Evolutionary conservation across 345 rosid species (phyloP), one percentile per base, ranked within the genome.

Genomic region (Brassica nigra): DNA sequence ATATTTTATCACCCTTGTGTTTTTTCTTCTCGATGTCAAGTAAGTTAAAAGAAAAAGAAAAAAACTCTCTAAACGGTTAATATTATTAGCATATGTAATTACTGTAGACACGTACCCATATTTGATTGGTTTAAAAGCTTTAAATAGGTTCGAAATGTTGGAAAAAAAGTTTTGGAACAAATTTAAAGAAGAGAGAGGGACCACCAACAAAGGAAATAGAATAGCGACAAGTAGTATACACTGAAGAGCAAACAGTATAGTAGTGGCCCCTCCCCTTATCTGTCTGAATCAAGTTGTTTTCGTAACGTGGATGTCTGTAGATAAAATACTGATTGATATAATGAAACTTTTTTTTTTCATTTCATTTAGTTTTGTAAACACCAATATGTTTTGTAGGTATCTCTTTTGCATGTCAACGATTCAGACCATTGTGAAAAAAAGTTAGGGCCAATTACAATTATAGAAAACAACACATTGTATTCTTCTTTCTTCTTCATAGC

Each of bases 351-450:
- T 8, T 8, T 23, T 28, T 58, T 20, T 47, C 2, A 15, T 52
- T 71, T 57, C 30, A 52, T 28, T 65, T 71, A 34, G 68, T 36
- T 70, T 9, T 36, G 8, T 18, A 78, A 71, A 18, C 52, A 29
- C 28, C 4, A n/a, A 65, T 47, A 3, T 0, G 18, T 0, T 5
- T 29, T 2, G 14, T 18, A 3, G 5, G 5, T 3, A 10, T 27
- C 11, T 10, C 15, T 23, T 58, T 58, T 66, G 11, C 69, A 31
- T 78, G 68, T 44, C 55, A 79, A 73, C 28, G 62, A 67, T 79
- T 72, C 14, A 42, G 36, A 28, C 49, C 67, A 78, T 20, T 30
- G 73, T 55, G 66, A 61, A 78, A 73, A 61, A 78, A 73, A 18
- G 18, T 18, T 73, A 9, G 62, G 73, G 20, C 31, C 31, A 59